Percentiles rank a stretch among this genome's conserved stretches.
phyloP scores from a whole-genome alignment of 306 rosid species.

The apple (Malus domestica) region DNA sequence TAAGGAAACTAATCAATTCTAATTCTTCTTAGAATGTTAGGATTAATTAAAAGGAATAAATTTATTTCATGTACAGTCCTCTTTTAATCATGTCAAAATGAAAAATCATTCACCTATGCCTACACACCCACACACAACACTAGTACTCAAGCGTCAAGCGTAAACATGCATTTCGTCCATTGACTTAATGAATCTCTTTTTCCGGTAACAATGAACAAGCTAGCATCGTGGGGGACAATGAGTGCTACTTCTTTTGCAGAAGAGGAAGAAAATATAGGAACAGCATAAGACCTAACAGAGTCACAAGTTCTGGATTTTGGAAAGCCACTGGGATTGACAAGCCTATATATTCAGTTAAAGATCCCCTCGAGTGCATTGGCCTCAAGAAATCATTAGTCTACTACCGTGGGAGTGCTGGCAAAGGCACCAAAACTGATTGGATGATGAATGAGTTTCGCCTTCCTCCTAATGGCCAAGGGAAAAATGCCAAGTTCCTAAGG shows the following conservation, averaged over 20 bases:
- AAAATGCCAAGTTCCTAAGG: conserved; percentile 2
- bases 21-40: too few relatives aligned
- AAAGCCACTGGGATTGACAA: conserved; percentile 86
- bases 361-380: conserved; percentile 52
- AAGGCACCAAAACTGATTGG: conserved; percentile 95
- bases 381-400: conserved; percentile 88
- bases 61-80: too few relatives aligned
- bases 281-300: conserved; percentile 77
- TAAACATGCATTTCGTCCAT: neutral
- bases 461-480: conserved; percentile 32
- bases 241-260: conserved; percentile 67
- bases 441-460: conserved; percentile 99
- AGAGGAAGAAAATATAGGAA: conserved; percentile 83
- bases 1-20: too few relatives aligned
- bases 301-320: conserved; percentile 75
- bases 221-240: conserved; percentile 42
- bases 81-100: too few relatives aligned
- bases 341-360: conserved; percentile 37
- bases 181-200: neutral
- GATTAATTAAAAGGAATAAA: too few relatives aligned
- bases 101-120: too few relatives aligned
- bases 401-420: conserved; percentile 82
- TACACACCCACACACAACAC: too few relatives aligned
- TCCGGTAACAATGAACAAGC: conserved; percentile 25
- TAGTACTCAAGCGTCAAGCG: too few relatives aligned